These are phyloP conservation scores for Schwanniomyces etchellsii DNA, from an alignment of 1,139 yeast genomes.

Conservation along the genomic window DNA sequence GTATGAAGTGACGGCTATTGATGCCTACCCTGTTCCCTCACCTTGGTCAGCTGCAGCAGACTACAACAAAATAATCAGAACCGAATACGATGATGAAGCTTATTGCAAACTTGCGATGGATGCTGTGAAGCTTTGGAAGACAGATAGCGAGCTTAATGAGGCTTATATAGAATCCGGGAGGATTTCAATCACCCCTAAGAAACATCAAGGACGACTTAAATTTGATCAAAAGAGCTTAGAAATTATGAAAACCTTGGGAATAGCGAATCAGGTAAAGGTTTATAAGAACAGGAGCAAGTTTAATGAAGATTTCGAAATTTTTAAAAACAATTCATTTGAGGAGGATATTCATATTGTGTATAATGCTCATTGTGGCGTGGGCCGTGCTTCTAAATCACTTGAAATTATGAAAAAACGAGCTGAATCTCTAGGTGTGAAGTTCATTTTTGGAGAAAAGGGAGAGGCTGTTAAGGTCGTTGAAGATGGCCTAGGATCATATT, in stretches of 20 bases:
- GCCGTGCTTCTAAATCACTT: constrained; percentile 10
- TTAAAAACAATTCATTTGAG: constrained; percentile 16
- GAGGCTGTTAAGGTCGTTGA: constrained; percentile 8
- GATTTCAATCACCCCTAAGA: constrained; percentile 12
- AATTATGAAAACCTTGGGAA: constrained; percentile 22
- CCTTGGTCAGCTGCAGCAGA: constrained; percentile 9
- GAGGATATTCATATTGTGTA: constrained; percentile 6
- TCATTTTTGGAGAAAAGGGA: constrained; percentile 13
- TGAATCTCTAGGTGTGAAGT: constrained; percentile 17
- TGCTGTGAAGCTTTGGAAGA: constrained; percentile 12
- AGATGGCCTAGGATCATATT: constrained; percentile 1
- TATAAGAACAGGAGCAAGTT: constrained; percentile 20
- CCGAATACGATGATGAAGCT: neutral
- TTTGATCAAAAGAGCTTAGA: constrained; percentile 28
- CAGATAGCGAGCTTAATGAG: constrained; percentile 9
- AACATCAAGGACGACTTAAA: constrained; percentile 17
- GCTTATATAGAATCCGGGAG: constrained; percentile 33
- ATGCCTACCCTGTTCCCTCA: constrained; percentile 8
- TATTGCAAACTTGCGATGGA: constrained; percentile 10
- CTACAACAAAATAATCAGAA: constrained; percentile 8
- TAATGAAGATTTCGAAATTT: constrained; percentile 17
- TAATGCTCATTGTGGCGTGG: constrained; percentile 25
- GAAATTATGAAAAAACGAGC: constrained; percentile 3
- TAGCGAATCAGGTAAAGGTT: constrained; percentile 18
- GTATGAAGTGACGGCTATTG: constrained; percentile 7